A percentile compares a stretch with the other conserved stretches of the same genome.
These are phyloP conservation scores for Sarocladium oryzae DNA, from an alignment of 2,329 filamentous ascomycete genomes.

Conservation along the genomic window DNA sequence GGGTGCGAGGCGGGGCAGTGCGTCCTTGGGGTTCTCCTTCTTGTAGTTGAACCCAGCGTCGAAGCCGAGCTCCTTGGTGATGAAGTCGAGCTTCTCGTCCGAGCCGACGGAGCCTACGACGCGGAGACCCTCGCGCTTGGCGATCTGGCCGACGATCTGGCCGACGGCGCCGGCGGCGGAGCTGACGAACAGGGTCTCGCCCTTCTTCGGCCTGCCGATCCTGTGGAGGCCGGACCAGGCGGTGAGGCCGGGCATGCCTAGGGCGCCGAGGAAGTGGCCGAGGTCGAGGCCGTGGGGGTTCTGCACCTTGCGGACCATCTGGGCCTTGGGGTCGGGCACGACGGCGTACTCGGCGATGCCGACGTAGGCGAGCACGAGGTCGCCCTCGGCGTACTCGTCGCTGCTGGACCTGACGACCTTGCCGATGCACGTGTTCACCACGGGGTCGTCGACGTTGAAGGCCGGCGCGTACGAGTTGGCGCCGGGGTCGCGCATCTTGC, in stretches of 20 bases:
- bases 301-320: constrained; percentile 47
- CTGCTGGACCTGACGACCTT: constrained; percentile 66
- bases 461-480: constrained; percentile 51
- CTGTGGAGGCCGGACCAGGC: constrained; percentile 64
- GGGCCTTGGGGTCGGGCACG: constrained; percentile 38
- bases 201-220: constrained; percentile 55
- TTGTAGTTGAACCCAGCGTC: constrained; percentile 79
- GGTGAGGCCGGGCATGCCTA: constrained; percentile 57
- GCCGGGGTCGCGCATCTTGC: constrained; percentile 62
- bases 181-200: constrained; percentile 75
- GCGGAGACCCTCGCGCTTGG: constrained; percentile 70
- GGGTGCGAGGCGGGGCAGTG: constrained; percentile 64
- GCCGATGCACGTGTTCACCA: constrained; percentile 57
- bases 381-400: constrained; percentile 58
- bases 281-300: constrained; percentile 64
- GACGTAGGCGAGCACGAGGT: constrained; percentile 53
- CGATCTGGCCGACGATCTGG: constrained; percentile 75
- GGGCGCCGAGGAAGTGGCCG: constrained; percentile 63
- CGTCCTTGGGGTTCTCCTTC: constrained; percentile 64
- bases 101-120: constrained; percentile 77
- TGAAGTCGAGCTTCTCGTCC: constrained; percentile 71
- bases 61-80: constrained; percentile 43
- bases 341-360: constrained; percentile 64
- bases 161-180: constrained; percentile 77
- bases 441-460: constrained; percentile 55